Conservation (phyloP, 768 basidiomycete genomes). For the Termitomyces sp. region DNA sequence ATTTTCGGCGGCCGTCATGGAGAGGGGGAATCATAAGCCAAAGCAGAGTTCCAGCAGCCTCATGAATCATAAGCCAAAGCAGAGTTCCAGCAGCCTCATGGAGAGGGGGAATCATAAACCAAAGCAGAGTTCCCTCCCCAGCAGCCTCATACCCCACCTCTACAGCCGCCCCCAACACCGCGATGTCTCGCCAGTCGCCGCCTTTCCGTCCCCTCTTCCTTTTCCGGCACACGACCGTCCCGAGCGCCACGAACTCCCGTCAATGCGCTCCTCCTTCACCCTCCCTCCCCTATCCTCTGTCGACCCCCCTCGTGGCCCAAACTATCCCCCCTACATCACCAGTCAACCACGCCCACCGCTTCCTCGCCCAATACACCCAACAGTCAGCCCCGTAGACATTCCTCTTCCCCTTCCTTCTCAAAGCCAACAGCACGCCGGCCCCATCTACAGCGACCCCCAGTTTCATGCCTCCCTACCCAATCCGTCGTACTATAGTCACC, state of each 20-base stretch:
- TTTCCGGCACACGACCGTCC: conserved; percentile 4
- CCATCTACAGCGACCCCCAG: conserved; percentile 25
- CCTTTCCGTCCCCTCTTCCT: conserved; percentile 10
- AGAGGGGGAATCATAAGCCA: too few species aligned
- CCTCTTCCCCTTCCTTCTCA: conserved; percentile 14
- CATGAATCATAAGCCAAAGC: too few species aligned
- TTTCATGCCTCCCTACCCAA: conserved; percentile 22
- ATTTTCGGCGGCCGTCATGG: too few species aligned
- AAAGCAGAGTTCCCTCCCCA: conserved; percentile 44
- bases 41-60: too few species aligned
- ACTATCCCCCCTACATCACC: conserved; percentile 5
- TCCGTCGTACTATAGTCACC: conserved; percentile 17
- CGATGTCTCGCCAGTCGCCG: conserved; percentile 18
- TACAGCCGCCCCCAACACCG: conserved; percentile 29
- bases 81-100: conserved; percentile 25
- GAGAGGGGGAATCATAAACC: conserved; percentile 13
- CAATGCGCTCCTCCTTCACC: conserved; percentile 10
- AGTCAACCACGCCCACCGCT: conserved; percentile 5
- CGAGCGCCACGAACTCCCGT: conserved; percentile 7
- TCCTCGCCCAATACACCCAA: neutral
- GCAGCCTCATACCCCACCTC: conserved; percentile 44
- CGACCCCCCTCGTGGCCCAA: conserved; percentile 4
- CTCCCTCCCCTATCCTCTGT: conserved; percentile 11
- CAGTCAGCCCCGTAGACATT: conserved; percentile 10
- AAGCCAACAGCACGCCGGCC: conserved; percentile 20